Percentiles rank a stretch among this genome's conserved stretches.
phyloP scores from a whole-genome alignment of 306 rosid genomes.

The Cucumis sativus region DNA sequence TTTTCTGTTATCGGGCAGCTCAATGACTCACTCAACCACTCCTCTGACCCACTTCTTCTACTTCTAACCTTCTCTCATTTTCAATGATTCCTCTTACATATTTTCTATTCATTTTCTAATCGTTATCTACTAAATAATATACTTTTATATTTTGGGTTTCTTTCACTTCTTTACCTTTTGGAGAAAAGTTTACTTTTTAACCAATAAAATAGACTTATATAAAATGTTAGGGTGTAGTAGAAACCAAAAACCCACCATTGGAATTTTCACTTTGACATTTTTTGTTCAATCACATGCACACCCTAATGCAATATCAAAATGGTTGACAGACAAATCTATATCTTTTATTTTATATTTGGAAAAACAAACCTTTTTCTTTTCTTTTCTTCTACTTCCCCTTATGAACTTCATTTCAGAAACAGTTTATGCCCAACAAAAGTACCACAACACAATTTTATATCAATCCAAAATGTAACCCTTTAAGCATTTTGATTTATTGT shows the following conservation, averaged over 20 bases:
- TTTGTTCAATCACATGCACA: background rate
- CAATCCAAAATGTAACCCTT: background rate
- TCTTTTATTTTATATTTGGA: background rate
- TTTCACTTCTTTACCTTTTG: background rate
- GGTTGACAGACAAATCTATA: background rate
- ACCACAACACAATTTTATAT: background rate
- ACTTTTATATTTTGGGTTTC: background rate
- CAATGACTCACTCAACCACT: conserved; percentile 69
- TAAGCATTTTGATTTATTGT: background rate
- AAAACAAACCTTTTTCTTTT: background rate
- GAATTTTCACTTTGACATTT: background rate
- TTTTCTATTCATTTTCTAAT: background rate
- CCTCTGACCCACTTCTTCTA: conserved; percentile 56
- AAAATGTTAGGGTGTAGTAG: background rate
- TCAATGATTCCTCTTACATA: background rate
- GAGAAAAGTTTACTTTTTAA: background rate
- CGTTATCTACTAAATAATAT: background rate
- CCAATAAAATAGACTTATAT: background rate
- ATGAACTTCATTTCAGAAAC: background rate
- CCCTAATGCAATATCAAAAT: background rate
- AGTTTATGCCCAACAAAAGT: background rate
- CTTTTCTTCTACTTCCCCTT: background rate
- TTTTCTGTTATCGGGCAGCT: conserved; percentile 56
- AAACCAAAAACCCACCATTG: background rate
- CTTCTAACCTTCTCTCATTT: conserved; percentile 15